Evolutionary conservation across 805 yeast genomes (phyloP).

Genomic region (Isabelozyma pseudorhagii): DNA sequence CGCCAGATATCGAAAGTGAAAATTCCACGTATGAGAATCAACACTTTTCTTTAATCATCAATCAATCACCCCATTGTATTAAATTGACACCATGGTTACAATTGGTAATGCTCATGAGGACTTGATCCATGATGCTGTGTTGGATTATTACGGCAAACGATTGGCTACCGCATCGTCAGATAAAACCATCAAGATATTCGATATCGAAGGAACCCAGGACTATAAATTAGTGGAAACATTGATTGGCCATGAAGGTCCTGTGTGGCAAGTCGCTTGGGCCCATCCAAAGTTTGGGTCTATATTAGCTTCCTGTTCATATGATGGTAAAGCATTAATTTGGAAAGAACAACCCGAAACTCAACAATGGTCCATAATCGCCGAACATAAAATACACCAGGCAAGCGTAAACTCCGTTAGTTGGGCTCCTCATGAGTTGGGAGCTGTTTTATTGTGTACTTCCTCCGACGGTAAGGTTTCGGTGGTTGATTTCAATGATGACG

Average conservation of each 20-base stretch:
- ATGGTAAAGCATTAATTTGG: slow-evolving; percentile 94
- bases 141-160: slow-evolving; percentile 94
- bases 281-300: slow-evolving; percentile 97
- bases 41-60: no score
- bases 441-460: slow-evolving; percentile 83
- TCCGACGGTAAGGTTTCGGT: slow-evolving; percentile 92
- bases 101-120: slow-evolving; percentile 91
- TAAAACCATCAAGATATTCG: slow-evolving; percentile 91
- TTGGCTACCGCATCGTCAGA: slow-evolving; percentile 96
- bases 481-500: slow-evolving; percentile 88
- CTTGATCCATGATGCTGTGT: slow-evolving; percentile 92
- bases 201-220: slow-evolving; percentile 75
- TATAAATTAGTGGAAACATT: slow-evolving; percentile 82
- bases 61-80: no score
- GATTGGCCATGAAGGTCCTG: slow-evolving; percentile 95
- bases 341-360: slow-evolving; percentile 77
- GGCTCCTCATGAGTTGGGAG: slow-evolving; percentile 98
- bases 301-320: slow-evolving; percentile 91
- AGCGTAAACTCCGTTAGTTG: slow-evolving; percentile 91
- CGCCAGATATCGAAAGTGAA: no score
- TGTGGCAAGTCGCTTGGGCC: slow-evolving; percentile 99
- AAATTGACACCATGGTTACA: slow-evolving; percentile 52
- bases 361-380: slow-evolving; percentile 83
- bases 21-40: no score
- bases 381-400: slow-evolving; percentile 86